A percentile compares a stretch with the other conserved stretches of the same genome.
phyloP scores from a whole-genome alignment of 805 yeast genomes.

The Sungouiozyma ichnusensis region DNA sequence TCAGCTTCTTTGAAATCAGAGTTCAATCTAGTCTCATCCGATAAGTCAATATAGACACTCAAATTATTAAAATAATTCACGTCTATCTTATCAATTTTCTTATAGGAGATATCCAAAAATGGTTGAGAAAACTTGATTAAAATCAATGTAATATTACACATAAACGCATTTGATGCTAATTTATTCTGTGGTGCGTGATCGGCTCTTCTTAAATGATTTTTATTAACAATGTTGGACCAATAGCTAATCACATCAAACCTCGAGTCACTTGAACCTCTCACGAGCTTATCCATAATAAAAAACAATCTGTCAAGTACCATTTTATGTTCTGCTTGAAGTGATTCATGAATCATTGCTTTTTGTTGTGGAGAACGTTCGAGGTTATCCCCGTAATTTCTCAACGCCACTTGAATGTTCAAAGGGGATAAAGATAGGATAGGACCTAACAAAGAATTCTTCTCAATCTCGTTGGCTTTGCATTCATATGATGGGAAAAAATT shows the following conservation, averaged over 20 bases:
- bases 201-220: constrained; percentile 80
- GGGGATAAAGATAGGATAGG: constrained; percentile 72
- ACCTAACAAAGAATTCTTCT: constrained; percentile 59
- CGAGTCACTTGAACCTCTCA: constrained; percentile 60
- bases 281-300: constrained; percentile 56
- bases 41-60: constrained; percentile 46
- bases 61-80: constrained; percentile 50
- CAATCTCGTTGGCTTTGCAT: constrained; percentile 42
- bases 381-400: constrained; percentile 36
- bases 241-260: constrained; percentile 55
- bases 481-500: constrained; percentile 40
- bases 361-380: constrained; percentile 32
- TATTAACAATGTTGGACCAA: constrained; percentile 65
- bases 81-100: constrained; percentile 71
- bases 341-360: constrained; percentile 40
- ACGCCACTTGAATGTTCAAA: constrained; percentile 40
- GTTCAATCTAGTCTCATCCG: constrained; percentile 75
- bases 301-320: constrained; percentile 54
- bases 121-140: constrained; percentile 72
- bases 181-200: constrained; percentile 61
- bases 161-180: constrained; percentile 68
- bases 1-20: constrained; percentile 64
- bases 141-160: constrained; percentile 63
- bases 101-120: constrained; percentile 55
- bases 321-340: constrained; percentile 55